These are phyloP conservation scores for Vanrija sp. DNA, from an alignment of 1,284 basidiomycete species.

Conservation along the genomic window DNA sequence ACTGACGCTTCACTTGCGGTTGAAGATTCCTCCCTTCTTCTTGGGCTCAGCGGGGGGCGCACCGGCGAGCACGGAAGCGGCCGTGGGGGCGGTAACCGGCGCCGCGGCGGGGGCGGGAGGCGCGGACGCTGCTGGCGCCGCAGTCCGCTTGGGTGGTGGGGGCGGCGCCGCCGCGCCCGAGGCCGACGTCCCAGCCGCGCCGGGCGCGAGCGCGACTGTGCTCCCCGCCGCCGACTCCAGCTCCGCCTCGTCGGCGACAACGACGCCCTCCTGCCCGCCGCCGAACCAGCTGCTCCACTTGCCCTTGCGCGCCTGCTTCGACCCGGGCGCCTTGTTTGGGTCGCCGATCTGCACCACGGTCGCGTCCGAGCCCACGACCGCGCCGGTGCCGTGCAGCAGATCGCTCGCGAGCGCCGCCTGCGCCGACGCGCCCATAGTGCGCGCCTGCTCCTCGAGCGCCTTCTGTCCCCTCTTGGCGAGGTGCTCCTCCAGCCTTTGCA, in stretches of 20 bases:
- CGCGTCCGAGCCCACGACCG: background rate
- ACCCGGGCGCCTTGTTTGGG: no score
- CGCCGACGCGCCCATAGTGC: background rate
- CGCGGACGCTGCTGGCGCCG: no score
- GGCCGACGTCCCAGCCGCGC: no score
- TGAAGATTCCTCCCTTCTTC: background rate
- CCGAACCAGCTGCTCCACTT: conserved; percentile 24
- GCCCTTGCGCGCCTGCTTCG: background rate
- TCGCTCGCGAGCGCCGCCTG: background rate
- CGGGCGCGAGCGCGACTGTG: no score
- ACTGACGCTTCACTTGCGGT: background rate
- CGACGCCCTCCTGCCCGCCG: background rate
- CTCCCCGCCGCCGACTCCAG: no score
- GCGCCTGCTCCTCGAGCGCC: conserved; percentile 20
- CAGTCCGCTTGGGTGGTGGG: no score
- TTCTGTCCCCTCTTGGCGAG: conserved; percentile 42
- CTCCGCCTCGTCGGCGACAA: no score
- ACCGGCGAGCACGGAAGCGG: background rate
- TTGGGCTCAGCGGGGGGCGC: background rate
- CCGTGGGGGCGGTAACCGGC: background rate
- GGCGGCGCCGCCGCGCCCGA: no score
- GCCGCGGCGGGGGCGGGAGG: background rate
- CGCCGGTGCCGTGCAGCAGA: background rate
- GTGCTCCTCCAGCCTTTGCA: conserved; percentile 41
- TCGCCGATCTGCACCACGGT: background rate